These are phyloP conservation scores for Erodium trifolium DNA, from an alignment of 441 rosid species.

Conservation along the genomic window DNA sequence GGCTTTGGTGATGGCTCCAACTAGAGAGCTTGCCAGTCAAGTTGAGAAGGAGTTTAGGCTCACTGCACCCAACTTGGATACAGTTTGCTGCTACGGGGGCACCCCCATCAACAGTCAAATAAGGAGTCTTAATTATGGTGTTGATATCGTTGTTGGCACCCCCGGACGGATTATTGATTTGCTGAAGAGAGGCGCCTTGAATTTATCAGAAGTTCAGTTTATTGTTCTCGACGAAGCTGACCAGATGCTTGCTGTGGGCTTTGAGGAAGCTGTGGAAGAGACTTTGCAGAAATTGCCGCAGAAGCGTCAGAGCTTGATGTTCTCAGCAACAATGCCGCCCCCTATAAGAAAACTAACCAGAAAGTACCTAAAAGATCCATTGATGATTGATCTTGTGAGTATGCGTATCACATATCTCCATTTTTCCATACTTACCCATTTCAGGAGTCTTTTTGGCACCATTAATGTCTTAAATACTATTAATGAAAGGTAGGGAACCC, in stretches of 20 bases:
- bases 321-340: slow-evolving; percentile 96
- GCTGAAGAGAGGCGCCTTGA: slow-evolving; percentile 72
- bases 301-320: slow-evolving; percentile 86
- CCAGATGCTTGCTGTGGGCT: slow-evolving; percentile 97
- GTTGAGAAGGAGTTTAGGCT: slow-evolving; percentile 82
- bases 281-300: slow-evolving; percentile 62
- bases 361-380: slow-evolving; percentile 68
- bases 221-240: slow-evolving; percentile 96
- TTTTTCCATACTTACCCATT: neutral
- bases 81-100: slow-evolving; percentile 88
- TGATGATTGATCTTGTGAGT: slow-evolving; percentile 90
- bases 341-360: slow-evolving; percentile 67
- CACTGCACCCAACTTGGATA: slow-evolving; percentile 70
- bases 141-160: slow-evolving; percentile 88
- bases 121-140: slow-evolving; percentile 67
- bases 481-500: neutral
- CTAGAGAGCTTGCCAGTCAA: slow-evolving; percentile 94
- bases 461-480: too few species aligned
- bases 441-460: neutral
- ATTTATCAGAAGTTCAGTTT: slow-evolving; percentile 67
- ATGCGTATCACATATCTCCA: neutral
- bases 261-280: slow-evolving; percentile 81
- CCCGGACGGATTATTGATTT: slow-evolving; percentile 95
- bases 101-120: slow-evolving; percentile 68
- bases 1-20: slow-evolving; percentile 88